phyloP scores from a whole-genome alignment of 2,329 filamentous ascomycete species.

The Xylariaceae sp. region DNA sequence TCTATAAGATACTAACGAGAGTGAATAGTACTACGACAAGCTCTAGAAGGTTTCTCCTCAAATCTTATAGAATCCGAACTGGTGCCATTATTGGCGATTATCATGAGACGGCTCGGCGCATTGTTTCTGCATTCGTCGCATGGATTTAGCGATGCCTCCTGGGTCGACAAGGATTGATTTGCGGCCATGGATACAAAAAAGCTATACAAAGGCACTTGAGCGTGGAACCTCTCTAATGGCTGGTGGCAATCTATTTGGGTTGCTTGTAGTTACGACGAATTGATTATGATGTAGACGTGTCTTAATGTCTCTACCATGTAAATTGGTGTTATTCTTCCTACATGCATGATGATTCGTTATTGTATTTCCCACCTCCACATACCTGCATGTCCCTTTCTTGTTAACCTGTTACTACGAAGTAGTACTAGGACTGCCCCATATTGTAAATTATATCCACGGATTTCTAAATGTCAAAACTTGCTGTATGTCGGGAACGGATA shows the following conservation, averaged over 20 bases:
- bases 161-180: constrained; percentile 35
- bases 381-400: too few relatives aligned
- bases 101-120: constrained; percentile 45
- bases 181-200: constrained; percentile 39
- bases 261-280: constrained; percentile 37
- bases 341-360: too few relatives aligned
- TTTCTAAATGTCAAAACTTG: too few relatives aligned
- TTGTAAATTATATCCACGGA: too few relatives aligned
- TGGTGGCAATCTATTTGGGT: constrained; percentile 30
- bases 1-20: constrained; percentile 43
- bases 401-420: too few relatives aligned
- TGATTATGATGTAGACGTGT: constrained; percentile 30
- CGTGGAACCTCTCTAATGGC: constrained; percentile 34
- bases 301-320: neutral
- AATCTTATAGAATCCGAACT: constrained; percentile 50
- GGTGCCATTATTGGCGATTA: constrained; percentile 46
- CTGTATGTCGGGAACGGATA: too few relatives aligned
- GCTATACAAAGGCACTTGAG: constrained; percentile 34
- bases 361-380: too few relatives aligned
- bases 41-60: constrained; percentile 67
- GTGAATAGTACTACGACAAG: constrained; percentile 93
- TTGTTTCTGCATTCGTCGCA: constrained; percentile 26
- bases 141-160: constrained; percentile 31
- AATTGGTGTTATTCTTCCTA: too few relatives aligned
- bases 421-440: too few relatives aligned